Percentiles rank a stretch among this genome's conserved stretches.
Conservation (phyloP, 108 stramenopile genomes). For the Skeletonema tropicum region DNA sequence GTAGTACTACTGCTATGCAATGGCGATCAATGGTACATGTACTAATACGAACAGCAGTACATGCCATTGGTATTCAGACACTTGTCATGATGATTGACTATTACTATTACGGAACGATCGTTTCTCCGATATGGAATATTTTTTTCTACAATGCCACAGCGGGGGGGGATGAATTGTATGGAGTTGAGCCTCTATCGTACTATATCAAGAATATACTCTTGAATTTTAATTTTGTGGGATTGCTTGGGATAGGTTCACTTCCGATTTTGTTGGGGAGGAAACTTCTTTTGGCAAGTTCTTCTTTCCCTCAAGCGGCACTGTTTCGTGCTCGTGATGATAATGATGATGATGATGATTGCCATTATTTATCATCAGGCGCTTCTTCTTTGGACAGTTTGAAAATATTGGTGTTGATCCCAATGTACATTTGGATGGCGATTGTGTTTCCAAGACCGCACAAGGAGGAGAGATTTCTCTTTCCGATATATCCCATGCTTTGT, state of each 20-base stretch:
- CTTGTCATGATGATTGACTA: conserved; percentile 69
- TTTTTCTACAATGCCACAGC: conserved; percentile 77
- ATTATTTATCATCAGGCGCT: background rate
- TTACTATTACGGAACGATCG: conserved; percentile 55
- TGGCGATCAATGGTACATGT: conserved; percentile 6
- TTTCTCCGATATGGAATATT: conserved; percentile 79
- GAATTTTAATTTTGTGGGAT: conserved; percentile 81
- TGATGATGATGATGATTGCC: conserved; percentile 6
- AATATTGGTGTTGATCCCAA: conserved; percentile 52
- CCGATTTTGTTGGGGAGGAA: conserved; percentile 24
- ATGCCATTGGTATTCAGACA: conserved; percentile 53
- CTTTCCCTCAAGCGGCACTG: background rate
- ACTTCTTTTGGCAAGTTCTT: conserved; percentile 1
- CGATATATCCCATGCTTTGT: conserved; percentile 81
- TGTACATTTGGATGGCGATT: conserved; percentile 84
- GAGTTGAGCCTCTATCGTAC: conserved; percentile 90
- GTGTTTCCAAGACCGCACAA: conserved; percentile 94
- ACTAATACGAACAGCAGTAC: conserved; percentile 32
- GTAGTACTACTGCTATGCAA: background rate
- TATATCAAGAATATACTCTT: conserved; percentile 95
- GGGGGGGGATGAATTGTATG: conserved; percentile 96
- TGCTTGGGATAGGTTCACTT: conserved; percentile 54
- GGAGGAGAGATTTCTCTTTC: conserved; percentile 96
- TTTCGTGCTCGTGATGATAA: background rate
- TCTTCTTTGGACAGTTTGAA: conserved; percentile 8